These are phyloP conservation scores for Eragrostis curvula DNA, from an alignment of 176 grass and related monocot genomes.

Conservation along the genomic window DNA sequence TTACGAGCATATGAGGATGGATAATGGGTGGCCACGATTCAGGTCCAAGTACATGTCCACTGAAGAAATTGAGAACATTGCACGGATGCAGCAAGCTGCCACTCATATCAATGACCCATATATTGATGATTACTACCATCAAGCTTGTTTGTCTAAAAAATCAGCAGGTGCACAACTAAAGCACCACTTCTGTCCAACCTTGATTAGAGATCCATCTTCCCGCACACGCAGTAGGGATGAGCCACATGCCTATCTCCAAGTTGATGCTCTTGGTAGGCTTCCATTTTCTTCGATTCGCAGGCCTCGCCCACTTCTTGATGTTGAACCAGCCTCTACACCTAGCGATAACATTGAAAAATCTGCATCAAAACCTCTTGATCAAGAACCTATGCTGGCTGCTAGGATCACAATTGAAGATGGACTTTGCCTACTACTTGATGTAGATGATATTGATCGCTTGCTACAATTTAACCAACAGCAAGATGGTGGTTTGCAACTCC, in stretches of 20 bases:
- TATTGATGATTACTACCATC: slow-evolving; percentile 89
- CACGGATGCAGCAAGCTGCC: slow-evolving; percentile 75
- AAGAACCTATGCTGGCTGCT: slow-evolving; percentile 87
- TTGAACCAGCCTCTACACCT: slow-evolving; percentile 57
- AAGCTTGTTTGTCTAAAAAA: slow-evolving; percentile 78
- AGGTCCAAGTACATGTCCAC: slow-evolving; percentile 74
- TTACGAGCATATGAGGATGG: slow-evolving; percentile 48
- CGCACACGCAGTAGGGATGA: slow-evolving; percentile 62
- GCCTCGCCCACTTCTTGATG: slow-evolving; percentile 85
- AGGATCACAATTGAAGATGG: slow-evolving; percentile 86
- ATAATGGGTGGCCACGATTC: slow-evolving; percentile 57
- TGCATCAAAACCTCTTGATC: slow-evolving; percentile 66
- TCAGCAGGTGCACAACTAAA: slow-evolving; percentile 58
- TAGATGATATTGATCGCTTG: slow-evolving; percentile 80
- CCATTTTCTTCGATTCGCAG: slow-evolving; percentile 84
- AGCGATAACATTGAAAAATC: slow-evolving; percentile 57
- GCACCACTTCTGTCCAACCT: slow-evolving; percentile 81
- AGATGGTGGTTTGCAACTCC: slow-evolving; percentile 74
- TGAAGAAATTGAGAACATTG: slow-evolving; percentile 77
- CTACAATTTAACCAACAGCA: slow-evolving; percentile 72
- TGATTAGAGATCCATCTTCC: slow-evolving; percentile 63
- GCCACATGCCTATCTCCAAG: slow-evolving; percentile 82
- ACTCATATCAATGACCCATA: slow-evolving; percentile 79
- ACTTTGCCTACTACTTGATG: slow-evolving; percentile 73
- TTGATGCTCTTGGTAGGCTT: slow-evolving; percentile 87